phyloP scores from a whole-genome alignment of 1,284 basidiomycete species.

The Baeospora myosura region DNA sequence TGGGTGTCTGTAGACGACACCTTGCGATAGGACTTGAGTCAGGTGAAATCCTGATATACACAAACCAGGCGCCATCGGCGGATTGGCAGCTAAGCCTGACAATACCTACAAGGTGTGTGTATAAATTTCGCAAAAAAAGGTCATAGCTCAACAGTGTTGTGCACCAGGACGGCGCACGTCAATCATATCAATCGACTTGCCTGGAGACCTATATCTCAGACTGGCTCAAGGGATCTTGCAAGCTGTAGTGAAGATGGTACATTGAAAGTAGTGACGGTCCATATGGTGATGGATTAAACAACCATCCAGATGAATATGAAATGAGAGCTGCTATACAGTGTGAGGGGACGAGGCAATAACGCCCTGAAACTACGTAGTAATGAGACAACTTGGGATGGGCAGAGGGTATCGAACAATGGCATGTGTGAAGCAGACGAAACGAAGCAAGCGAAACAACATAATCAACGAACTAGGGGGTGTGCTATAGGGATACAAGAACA shows the following conservation, averaged over 20 bases:
- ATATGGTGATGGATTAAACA: slow-evolving; percentile 20
- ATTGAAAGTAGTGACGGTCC: slow-evolving; percentile 62
- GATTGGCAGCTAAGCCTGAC: slow-evolving; percentile 45
- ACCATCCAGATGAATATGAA: slow-evolving; percentile 36
- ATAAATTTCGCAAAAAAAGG: slow-evolving; percentile 12
- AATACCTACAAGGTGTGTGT: slow-evolving; percentile 41
- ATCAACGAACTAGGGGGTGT: slow-evolving; percentile 24
- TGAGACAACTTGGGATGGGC: slow-evolving; percentile 53
- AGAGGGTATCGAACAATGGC: slow-evolving; percentile 59
- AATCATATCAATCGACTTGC: slow-evolving; percentile 63
- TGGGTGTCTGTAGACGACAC: slow-evolving; percentile 34
- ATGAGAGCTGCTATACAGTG: slow-evolving; percentile 68
- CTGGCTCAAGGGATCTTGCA: slow-evolving; percentile 29
- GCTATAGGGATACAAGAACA: slow-evolving; percentile 75
- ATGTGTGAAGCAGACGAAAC: slow-evolving; percentile 28
- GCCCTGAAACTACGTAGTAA: slow-evolving; percentile 48
- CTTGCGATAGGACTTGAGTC: slow-evolving; percentile 70
- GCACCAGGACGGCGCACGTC: slow-evolving; percentile 51
- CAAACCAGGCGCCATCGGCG: slow-evolving; percentile 23
- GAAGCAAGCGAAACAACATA: slow-evolving; percentile 24
- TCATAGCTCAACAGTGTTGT: slow-evolving; percentile 9
- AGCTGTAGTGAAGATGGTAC: slow-evolving; percentile 71
- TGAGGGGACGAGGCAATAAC: slow-evolving; percentile 37
- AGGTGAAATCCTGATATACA: slow-evolving; percentile 57
- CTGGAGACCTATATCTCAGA: slow-evolving; percentile 45